Percentiles rank a stretch among this genome's conserved stretches.
These are phyloP conservation scores for Apiotrichum porosum DNA, from an alignment of 1,284 basidiomycete genomes.

Conservation along the genomic window DNA sequence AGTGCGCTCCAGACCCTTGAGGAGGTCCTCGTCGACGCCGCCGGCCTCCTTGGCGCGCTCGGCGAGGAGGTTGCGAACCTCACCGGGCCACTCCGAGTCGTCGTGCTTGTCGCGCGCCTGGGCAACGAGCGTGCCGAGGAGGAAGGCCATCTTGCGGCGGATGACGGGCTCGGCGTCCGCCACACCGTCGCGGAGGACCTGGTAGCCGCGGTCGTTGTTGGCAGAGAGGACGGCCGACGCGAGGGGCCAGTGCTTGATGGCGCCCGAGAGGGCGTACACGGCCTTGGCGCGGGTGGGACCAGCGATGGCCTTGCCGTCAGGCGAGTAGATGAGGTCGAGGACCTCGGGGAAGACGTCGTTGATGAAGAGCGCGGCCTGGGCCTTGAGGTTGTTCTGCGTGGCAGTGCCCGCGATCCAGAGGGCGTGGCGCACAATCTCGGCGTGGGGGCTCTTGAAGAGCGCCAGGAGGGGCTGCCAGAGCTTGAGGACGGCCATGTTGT, in stretches of 20 bases:
- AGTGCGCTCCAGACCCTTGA: conserved; percentile 23
- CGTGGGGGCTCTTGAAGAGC: conserved; percentile 60
- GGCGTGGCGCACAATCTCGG: conserved; percentile 64
- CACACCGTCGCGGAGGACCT: conserved; percentile 25
- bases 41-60: conserved; percentile 16
- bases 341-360: conserved; percentile 65
- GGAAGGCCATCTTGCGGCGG: conserved; percentile 77
- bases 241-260: conserved; percentile 63
- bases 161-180: conserved; percentile 71
- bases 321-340: conserved; percentile 59
- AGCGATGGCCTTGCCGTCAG: conserved; percentile 19
- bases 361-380: conserved; percentile 72
- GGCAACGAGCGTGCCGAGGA: conserved; percentile 71
- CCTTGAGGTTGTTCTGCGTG: conserved; percentile 88
- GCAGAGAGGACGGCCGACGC: conserved; percentile 24
- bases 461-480: conserved; percentile 79
- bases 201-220: conserved; percentile 24
- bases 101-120: conserved; percentile 56
- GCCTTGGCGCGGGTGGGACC: conserved; percentile 62
- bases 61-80: conserved; percentile 34
- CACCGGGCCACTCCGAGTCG: conserved; percentile 42
- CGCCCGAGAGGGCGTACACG: conserved; percentile 77
- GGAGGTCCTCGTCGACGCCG: conserved; percentile 26
- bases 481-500: conserved; percentile 74
- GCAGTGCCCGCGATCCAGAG: conserved; percentile 94